A percentile compares a stretch with the other conserved stretches of the same genome.
Conservation (phyloP, 495 filamentous ascomycete species). For the Xylaria scruposa region DNA sequence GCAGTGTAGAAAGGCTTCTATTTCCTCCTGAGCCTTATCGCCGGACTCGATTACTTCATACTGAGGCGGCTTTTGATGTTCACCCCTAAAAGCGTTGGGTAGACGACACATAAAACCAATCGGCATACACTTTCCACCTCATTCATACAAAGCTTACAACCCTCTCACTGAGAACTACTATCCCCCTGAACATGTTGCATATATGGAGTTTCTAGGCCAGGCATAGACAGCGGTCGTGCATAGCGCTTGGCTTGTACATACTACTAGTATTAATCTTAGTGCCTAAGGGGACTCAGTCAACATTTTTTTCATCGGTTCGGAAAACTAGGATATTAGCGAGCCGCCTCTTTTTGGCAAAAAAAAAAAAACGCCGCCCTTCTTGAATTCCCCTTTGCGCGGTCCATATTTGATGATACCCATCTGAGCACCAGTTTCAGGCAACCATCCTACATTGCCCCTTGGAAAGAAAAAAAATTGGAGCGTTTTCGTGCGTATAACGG, state of each 20-base stretch:
- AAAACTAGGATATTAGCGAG: not conserved
- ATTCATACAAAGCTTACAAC: not conserved
- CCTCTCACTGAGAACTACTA: not conserved
- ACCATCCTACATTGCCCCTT: not conserved
- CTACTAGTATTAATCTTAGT: not conserved
- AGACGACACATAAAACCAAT: not conserved
- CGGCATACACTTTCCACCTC: not conserved
- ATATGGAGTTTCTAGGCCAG: slow-evolving; percentile 20
- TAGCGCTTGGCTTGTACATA: slow-evolving; percentile 16
- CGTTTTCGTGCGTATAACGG: not conserved
- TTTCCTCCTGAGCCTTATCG: not conserved
- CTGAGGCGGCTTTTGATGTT: not conserved
- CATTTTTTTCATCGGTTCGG: slow-evolving; percentile 5
- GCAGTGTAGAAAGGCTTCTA: not conserved
- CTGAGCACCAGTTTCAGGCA: not conserved
- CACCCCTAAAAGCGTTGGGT: not conserved
- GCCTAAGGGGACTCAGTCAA: not conserved
- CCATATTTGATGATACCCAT: slow-evolving; percentile 16
- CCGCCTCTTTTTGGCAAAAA: not conserved
- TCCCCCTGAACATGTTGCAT: slow-evolving; percentile 7
- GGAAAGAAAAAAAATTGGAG: not conserved
- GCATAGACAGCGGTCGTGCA: slow-evolving; percentile 17
- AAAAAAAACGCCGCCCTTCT: not conserved
- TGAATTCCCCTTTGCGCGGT: not conserved
- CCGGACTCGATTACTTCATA: not conserved